Percentiles rank a stretch among this genome's conserved stretches.
Conservation (phyloP, 176 grass and related monocot species). For the Musa schizocarpa region DNA sequence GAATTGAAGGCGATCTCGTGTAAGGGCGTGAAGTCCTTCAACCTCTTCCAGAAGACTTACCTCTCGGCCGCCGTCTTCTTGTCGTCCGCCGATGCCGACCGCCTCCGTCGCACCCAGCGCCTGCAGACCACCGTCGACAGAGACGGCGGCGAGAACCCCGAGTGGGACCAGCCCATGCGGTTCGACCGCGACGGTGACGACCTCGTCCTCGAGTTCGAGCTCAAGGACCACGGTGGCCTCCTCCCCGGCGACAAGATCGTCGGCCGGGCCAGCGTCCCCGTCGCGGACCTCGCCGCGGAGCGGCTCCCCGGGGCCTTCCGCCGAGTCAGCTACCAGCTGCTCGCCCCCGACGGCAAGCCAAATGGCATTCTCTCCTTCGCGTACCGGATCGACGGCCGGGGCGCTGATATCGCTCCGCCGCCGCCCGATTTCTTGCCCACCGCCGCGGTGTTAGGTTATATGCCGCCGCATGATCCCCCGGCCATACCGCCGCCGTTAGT, state of each 20-base stretch:
- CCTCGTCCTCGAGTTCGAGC: constrained; percentile 37
- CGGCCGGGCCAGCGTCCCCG: constrained; percentile 25
- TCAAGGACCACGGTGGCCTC: constrained; percentile 30
- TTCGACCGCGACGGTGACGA: constrained; percentile 22
- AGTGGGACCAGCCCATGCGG: constrained; percentile 54
- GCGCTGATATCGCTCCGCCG: too few relatives aligned
- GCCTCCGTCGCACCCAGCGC: constrained; percentile 24
- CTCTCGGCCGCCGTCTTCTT: constrained; percentile 50
- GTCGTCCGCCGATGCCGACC: constrained; percentile 3
- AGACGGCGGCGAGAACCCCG: constrained; percentile 34
- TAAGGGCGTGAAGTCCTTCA: constrained; percentile 35
- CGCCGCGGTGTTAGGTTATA: too few relatives aligned
- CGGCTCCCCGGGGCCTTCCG: too few relatives aligned
- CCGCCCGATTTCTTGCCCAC: too few relatives aligned
- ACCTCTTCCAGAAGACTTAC: constrained; percentile 44
- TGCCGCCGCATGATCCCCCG: too few relatives aligned
- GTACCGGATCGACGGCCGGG: too few relatives aligned
- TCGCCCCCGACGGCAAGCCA: too few relatives aligned
- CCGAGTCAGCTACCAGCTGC: too few relatives aligned
- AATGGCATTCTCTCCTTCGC: too few relatives aligned
- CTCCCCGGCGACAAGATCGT: too few relatives aligned
- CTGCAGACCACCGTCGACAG: constrained; percentile 46
- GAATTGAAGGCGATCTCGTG: constrained; percentile 51
- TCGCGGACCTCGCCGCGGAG: constrained; percentile 30
- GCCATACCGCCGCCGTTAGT: too few relatives aligned